Base-by-base conservation (phyloP, 805 yeast species). In the Lipomyces mesembrius region DNA sequence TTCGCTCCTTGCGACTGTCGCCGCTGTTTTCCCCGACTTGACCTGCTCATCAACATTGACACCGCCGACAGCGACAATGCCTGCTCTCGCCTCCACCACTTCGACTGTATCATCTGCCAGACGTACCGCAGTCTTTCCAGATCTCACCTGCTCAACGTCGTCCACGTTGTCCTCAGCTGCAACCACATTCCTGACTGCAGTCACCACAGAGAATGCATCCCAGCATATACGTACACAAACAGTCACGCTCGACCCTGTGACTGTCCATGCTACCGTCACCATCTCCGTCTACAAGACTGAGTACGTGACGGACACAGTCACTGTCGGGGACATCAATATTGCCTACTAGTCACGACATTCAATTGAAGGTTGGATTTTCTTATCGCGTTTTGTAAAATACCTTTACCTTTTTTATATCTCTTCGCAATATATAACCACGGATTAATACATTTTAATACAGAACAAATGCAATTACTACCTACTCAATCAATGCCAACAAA, bases 1-100 rank as follows among this genome's bases (percentile, higher is more conserved):
- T 2, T 12, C 49, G 59, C 14, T 11, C 9, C 4, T 43, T 1
- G 57, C 27, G 11, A 25, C 5, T n/a, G 35, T n/a, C 3, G 32
- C 57, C 11, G 57, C 57, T 29, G 57, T 54, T 1, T 54, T 54
- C 57, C 57, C 57, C 9, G 20, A n/a, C 17, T 25, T 56, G 59
- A 25, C 49, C 39, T 32, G 43, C 43, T 56, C 37, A 9, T n/a
- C 43, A 8, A 29, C 59, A 17, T 34, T 49, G 25, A 32, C 34
- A 8, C 12, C 25, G 49, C 32, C 59, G 20, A 12, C 59, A 17
- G n/a, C 59, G 39, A 32, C 59, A 25, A 2, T 39, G 14, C 29
- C 20, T 17, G 17, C 27, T 32, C 29, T 22, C 14, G 11, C 27
- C 25, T n/a, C 27, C 53, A 49, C 8, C 20, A 20, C 53, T n/a